Percentiles rank a stretch among this genome's conserved stretches.
Evolutionary conservation across 2,329 filamentous ascomycete species (phyloP).

Genomic region (Aspergillus nomiae): DNA sequence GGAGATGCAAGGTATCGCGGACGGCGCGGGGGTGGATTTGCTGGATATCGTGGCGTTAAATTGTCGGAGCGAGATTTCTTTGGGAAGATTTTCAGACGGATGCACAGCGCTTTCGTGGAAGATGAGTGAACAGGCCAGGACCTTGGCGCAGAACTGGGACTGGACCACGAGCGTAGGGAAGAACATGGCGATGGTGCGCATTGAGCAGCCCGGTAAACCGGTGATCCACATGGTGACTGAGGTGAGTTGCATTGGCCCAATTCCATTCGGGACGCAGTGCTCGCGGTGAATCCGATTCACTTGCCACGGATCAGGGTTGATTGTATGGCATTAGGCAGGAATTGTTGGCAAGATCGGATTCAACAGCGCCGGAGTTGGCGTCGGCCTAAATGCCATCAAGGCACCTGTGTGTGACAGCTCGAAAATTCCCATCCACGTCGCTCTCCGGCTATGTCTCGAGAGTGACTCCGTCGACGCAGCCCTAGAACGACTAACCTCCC

Average conservation of each 20-base stretch:
- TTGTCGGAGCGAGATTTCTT: slow-evolving; percentile 61
- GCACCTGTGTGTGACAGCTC: slow-evolving; percentile 55
- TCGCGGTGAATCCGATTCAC: too few relatives aligned
- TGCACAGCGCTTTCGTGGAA: slow-evolving; percentile 61
- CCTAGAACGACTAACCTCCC: slow-evolving; percentile 45
- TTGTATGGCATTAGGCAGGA: slow-evolving; percentile 43
- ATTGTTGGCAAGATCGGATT: slow-evolving; percentile 68
- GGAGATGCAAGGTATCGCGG: slow-evolving; percentile 56
- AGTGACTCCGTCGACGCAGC: slow-evolving; percentile 51
- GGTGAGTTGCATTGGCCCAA: slow-evolving; percentile 16
- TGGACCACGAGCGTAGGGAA: slow-evolving; percentile 56
- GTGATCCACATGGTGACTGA: slow-evolving; percentile 59
- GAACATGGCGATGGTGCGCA: slow-evolving; percentile 55
- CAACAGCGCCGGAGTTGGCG: slow-evolving; percentile 61
- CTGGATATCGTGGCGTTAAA: slow-evolving; percentile 60
- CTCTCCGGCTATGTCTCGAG: slow-evolving; percentile 60
- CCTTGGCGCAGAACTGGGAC: slow-evolving; percentile 62
- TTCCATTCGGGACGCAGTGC: too few relatives aligned
- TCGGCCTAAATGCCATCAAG: slow-evolving; percentile 63
- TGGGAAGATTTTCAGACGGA: slow-evolving; percentile 59
- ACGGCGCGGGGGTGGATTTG: slow-evolving; percentile 51
- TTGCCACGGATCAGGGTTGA: neutral
- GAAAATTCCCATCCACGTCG: slow-evolving; percentile 62
- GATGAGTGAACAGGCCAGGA: slow-evolving; percentile 36
- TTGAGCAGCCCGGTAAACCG: slow-evolving; percentile 48